Percentiles rank a stretch among this genome's conserved stretches.
These are phyloP conservation scores for Cenchrus americanus DNA, from an alignment of 176 grass and related monocot species.

Conservation along the genomic window DNA sequence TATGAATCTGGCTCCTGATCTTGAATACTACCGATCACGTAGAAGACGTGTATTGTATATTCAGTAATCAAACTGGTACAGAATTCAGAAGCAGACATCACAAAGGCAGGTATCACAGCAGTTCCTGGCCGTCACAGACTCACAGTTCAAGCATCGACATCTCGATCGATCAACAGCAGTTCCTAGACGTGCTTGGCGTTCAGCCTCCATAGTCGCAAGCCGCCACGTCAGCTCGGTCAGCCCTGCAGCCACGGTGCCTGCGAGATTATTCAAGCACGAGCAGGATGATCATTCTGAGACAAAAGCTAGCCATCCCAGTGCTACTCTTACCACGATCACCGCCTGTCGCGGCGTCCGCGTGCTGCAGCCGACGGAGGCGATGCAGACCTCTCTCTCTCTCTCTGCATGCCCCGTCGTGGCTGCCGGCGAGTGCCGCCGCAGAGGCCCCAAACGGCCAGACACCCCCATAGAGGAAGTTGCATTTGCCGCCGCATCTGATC, in stretches of 20 bases:
- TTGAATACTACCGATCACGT: neutral
- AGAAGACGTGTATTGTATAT: neutral
- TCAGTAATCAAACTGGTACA: neutral
- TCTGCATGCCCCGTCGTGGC: neutral
- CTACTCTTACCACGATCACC: neutral
- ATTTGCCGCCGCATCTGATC: neutral
- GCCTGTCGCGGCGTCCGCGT: neutral
- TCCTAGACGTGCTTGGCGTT: neutral
- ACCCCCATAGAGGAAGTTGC: neutral
- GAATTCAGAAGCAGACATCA: neutral
- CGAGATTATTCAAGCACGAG: neutral
- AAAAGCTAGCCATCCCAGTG: neutral
- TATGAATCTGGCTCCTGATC: too few species aligned
- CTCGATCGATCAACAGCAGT: too few species aligned
- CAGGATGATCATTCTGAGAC: too few species aligned
- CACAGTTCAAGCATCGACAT: neutral
- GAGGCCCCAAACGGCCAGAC: neutral
- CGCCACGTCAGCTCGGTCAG: neutral
- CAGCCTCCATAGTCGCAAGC: neutral
- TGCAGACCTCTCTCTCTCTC: constrained; percentile 20
- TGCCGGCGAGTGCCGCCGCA: neutral
- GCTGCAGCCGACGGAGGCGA: neutral
- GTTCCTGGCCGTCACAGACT: neutral
- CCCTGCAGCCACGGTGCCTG: neutral
- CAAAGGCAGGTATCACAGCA: neutral